Evolutionary conservation across 78 protist species (phyloP).

Genomic region (Pigoraptor vietnamica): DNA sequence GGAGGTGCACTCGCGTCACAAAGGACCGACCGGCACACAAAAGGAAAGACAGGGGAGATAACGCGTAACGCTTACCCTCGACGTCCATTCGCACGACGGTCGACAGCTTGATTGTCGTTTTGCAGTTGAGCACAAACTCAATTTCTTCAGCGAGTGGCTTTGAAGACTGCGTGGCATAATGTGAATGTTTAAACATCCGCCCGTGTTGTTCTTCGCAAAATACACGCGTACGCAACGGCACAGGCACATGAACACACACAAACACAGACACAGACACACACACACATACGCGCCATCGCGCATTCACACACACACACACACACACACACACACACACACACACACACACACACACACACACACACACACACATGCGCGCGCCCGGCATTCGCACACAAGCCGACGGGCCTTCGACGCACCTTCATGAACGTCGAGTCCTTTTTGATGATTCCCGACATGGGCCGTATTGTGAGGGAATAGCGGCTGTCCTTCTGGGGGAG

Average conservation of each 20-base stretch:
- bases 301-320: no score
- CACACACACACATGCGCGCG: background rate
- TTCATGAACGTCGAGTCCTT: background rate
- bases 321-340: background rate
- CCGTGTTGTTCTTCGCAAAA: no score
- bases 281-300: no score
- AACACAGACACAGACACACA: no score
- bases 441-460: background rate
- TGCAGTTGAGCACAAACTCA: background rate
- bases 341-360: background rate
- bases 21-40: background rate
- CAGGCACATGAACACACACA: no score
- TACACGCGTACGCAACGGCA: no score
- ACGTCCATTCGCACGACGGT: background rate
- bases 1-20: background rate
- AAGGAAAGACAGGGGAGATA: background rate
- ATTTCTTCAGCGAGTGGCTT: background rate
- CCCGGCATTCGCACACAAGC: no score
- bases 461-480: background rate
- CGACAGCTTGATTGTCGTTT: background rate
- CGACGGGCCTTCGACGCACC: no score
- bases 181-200: no score
- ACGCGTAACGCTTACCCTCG: background rate
- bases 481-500: background rate
- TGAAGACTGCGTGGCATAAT: no score